Evolutionary conservation across 192 early-diverging fungal species (phyloP).

Genomic region (Coemansia javaensis): DNA sequence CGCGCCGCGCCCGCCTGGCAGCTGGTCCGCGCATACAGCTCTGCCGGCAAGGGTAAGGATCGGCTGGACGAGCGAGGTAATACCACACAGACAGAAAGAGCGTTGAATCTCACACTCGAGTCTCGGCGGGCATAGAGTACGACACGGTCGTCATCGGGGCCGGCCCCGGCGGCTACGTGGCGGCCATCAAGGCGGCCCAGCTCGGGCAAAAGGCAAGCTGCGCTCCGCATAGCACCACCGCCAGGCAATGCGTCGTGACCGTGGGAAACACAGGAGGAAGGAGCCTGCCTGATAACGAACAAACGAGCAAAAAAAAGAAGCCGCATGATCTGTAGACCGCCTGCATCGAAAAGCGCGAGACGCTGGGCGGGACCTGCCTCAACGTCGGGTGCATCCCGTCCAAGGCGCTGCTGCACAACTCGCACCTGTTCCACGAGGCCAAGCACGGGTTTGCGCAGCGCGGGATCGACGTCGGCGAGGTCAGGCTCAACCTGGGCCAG

Average conservation of each 20-base stretch:
- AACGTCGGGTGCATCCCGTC: constrained; percentile 99
- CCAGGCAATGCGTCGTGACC: too few relatives aligned
- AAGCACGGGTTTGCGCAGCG: constrained; percentile 86
- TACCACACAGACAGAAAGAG: too few relatives aligned
- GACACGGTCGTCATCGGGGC: constrained; percentile 88
- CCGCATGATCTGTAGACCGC: constrained; percentile 85
- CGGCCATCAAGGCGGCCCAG: constrained; percentile 98
- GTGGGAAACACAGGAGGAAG: background rate
- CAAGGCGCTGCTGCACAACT: constrained; percentile 98
- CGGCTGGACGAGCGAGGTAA: background rate
- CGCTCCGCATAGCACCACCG: too few relatives aligned
- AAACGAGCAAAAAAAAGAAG: too few relatives aligned
- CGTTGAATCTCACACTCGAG: too few relatives aligned
- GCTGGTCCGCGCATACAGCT: constrained; percentile 47
- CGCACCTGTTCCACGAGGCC: constrained; percentile 92
- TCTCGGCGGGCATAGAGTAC: too few relatives aligned
- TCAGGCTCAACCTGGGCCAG: constrained; percentile 77
- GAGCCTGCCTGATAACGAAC: too few relatives aligned
- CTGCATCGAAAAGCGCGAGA: constrained; percentile 92
- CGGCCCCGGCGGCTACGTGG: constrained; percentile 97
- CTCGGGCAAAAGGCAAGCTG: constrained; percentile 84
- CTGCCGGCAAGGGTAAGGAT: constrained; percentile 36
- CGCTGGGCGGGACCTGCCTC: constrained; percentile 96
- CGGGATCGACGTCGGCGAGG: constrained; percentile 85
- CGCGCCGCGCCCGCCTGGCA: constrained; percentile 18